Conservation (phyloP, 352 stramenopile species). For the Phytophthora constricta region DNA sequence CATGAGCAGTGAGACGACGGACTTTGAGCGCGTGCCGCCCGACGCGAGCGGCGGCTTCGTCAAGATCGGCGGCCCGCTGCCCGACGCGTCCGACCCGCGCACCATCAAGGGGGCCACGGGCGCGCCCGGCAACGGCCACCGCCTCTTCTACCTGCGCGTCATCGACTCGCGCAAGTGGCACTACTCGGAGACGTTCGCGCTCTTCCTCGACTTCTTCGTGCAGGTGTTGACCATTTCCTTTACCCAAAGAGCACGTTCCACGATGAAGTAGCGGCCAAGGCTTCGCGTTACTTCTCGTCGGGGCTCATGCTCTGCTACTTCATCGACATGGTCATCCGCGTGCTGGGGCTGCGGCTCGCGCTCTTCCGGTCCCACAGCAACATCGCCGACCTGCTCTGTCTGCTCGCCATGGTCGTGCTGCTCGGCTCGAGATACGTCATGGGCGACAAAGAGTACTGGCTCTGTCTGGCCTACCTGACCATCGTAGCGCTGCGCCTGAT, state of each 20-base stretch:
- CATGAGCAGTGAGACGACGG: conserved; percentile 49
- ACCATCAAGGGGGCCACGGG: conserved; percentile 60
- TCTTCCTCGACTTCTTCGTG: conserved; percentile 89
- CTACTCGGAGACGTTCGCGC: conserved; percentile 85
- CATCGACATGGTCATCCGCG: conserved; percentile 83
- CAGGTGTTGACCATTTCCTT: conserved; percentile 87
- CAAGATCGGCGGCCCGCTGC: conserved; percentile 81
- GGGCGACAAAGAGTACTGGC: conserved; percentile 68
- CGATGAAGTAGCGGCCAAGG: conserved; percentile 68
- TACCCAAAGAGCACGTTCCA: conserved; percentile 64
- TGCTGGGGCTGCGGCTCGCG: conserved; percentile 74
- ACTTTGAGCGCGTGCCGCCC: conserved; percentile 68
- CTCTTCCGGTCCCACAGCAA: conserved; percentile 85
- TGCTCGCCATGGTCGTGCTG: conserved; percentile 66
- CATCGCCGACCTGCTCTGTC: conserved; percentile 79
- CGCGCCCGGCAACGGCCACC: conserved; percentile 54
- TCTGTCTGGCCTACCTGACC: conserved; percentile 73
- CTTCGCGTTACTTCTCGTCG: conserved; percentile 77
- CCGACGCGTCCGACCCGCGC: conserved; percentile 73
- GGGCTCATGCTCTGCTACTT: conserved; percentile 85
- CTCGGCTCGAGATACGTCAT: conserved; percentile 64
- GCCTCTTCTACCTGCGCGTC: conserved; percentile 82
- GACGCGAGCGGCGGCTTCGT: conserved; percentile 61
- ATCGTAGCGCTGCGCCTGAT: conserved; percentile 79
- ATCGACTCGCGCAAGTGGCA: conserved; percentile 91